Conservation (phyloP, 139 green algal species). For the Chlamydomonas eustigma region DNA sequence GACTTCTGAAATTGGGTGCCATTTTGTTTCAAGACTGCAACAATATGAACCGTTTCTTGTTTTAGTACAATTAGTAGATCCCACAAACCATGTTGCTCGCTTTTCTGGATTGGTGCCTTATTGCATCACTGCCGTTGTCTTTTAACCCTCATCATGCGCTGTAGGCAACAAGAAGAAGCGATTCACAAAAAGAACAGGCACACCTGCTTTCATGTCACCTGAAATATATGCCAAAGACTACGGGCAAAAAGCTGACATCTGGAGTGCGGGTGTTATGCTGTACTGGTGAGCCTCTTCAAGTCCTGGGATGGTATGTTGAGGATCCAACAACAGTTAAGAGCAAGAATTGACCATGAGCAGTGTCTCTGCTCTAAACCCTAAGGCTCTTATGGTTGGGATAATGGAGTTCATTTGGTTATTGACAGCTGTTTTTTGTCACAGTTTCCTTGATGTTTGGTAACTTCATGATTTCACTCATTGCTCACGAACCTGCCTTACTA, state of each 20-base stretch:
- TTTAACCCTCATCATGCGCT: too few relatives aligned
- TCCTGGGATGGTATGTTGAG: neutral
- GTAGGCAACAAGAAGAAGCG: neutral
- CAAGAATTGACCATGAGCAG: neutral
- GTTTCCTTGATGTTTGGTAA: neutral
- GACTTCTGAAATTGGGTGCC: too few relatives aligned
- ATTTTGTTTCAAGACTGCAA: too few relatives aligned
- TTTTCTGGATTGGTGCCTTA: too few relatives aligned
- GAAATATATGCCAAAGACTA: conserved; percentile 78
- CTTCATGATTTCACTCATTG: neutral
- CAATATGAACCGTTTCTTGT: too few relatives aligned
- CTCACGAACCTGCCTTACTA: conserved; percentile 12
- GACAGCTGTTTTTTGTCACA: neutral
- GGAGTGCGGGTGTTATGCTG: conserved; percentile 74
- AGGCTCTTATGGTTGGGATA: neutral
- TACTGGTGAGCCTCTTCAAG: conserved; percentile 42
- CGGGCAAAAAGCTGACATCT: conserved; percentile 69
- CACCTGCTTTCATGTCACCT: conserved; percentile 79
- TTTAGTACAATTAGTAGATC: too few relatives aligned
- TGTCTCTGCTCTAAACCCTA: neutral
- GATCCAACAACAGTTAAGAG: neutral
- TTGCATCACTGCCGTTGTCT: too few relatives aligned
- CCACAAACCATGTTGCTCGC: too few relatives aligned
- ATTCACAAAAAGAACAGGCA: conserved; percentile 60
- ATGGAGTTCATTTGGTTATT: neutral